These are phyloP conservation scores for Claviceps sp. DNA, from an alignment of 2,329 filamentous ascomycete species.

Conservation along the genomic window DNA sequence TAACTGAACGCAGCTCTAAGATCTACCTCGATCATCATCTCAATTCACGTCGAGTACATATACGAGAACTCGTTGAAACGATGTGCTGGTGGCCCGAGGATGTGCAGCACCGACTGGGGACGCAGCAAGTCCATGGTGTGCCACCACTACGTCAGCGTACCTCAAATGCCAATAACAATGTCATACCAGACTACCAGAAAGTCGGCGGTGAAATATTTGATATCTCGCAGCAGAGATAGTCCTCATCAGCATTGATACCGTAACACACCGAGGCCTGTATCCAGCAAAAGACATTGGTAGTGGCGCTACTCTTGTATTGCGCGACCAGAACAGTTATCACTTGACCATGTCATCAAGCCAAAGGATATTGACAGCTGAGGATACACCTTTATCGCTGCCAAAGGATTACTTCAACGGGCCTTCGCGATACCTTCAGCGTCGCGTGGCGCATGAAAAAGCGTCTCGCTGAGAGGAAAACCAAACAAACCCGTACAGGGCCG, in stretches of 20 bases:
- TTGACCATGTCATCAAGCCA: neutral
- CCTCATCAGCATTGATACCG: neutral
- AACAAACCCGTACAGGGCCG: too few relatives aligned
- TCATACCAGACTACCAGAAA: neutral
- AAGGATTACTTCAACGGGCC: neutral
- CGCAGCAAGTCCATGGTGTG: slow-evolving; percentile 1
- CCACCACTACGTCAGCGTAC: slow-evolving; percentile 1
- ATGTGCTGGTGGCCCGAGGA: neutral
- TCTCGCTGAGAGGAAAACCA: neutral
- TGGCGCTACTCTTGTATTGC: neutral
- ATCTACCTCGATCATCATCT: neutral
- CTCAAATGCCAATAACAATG: neutral
- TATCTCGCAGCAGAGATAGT: neutral
- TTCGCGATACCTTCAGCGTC: neutral
- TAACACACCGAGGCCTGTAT: neutral
- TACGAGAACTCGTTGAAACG: neutral
- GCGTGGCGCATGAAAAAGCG: neutral
- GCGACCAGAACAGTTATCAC: neutral
- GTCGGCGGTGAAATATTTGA: neutral
- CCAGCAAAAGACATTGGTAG: neutral
- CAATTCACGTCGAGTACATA: neutral
- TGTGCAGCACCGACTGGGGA: neutral
- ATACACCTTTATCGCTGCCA: neutral
- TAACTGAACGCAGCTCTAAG: slow-evolving; percentile 1
- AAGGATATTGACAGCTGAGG: neutral